Base-by-base conservation (phyloP, 163 green algal genomes). In the Coccomyxa subellipsoidea region DNA sequence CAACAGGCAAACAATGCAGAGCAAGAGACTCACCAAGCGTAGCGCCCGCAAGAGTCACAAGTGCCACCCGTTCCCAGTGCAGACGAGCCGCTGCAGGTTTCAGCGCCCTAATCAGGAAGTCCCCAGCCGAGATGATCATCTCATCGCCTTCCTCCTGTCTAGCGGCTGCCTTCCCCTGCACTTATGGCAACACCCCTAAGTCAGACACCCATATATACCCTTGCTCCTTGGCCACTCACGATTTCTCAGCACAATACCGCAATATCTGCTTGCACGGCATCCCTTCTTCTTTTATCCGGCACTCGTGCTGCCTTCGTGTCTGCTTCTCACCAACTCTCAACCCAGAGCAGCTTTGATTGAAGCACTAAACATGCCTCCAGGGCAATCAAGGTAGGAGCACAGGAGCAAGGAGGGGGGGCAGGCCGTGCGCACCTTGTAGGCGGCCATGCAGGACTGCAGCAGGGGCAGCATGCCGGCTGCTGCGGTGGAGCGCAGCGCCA, bases 51-150 rank as follows among this genome's bases (percentile, higher is more conserved):
- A 73, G 18, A 23, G 29, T 34, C 29, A 32, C 8, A 34, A 73
- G 66, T 10, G 66, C 66, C 29, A 32, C n/a, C 21, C 66, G 66
- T 34, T 73, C 66, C 66, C 66, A 73, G 66, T n/a, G 36, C 2
- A 73, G 66, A 8, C 66, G 66, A 32, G 1, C 10, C 18, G 66
- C 66, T 0, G 84, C 84, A 1, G 53, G 39, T 71, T 47, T 69
- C 39, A 91, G 77, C 70, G 88, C 79, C 6, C 73, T 21, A 12
- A 90, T 27, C 21, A 92, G 81, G 79, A 88, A 92, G 32, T 88
- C 83, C 0, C 87, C 87, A 25, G 89, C 88, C 69, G 81, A 85
- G 3, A 86, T 29, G 27, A 92, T 91, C 85, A 90, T 92, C 40
- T 92, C 87, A 53, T 92, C 89, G 0, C 66, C 66, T 1, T 34